A percentile compares a stretch with the other conserved stretches of the same genome.
Evolutionary conservation across 495 filamentous ascomycete genomes (phyloP).

Genomic region (Penicillium atrosanguineum): DNA sequence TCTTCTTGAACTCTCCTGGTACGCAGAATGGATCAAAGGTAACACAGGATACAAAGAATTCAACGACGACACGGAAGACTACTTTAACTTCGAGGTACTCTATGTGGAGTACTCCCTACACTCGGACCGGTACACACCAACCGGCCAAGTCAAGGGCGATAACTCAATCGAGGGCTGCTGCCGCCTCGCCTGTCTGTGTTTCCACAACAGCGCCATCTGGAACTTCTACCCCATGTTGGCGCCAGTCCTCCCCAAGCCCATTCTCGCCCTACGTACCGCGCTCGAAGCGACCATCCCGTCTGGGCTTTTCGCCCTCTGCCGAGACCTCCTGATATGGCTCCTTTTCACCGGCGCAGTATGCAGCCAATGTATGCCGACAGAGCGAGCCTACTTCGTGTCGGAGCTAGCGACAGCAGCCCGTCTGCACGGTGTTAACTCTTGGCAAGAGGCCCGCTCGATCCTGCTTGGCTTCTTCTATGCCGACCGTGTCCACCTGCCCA

Average conservation of each 20-base stretch:
- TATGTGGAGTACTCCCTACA: slow-evolving; percentile 44
- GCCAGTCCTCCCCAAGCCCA: slow-evolving; percentile 39
- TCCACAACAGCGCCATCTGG: slow-evolving; percentile 49
- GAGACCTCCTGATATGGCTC: slow-evolving; percentile 41
- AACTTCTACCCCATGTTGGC: slow-evolving; percentile 43
- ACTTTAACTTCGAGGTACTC: slow-evolving; percentile 48
- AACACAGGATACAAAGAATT: slow-evolving; percentile 31
- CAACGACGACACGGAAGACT: slow-evolving; percentile 41
- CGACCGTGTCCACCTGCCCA: slow-evolving; percentile 36
- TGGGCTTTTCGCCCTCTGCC: slow-evolving; percentile 36
- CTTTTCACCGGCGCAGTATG: slow-evolving; percentile 41
- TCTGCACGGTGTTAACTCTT: slow-evolving; percentile 32
- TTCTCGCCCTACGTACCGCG: slow-evolving; percentile 36
- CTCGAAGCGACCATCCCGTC: slow-evolving; percentile 36
- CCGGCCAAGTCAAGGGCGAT: slow-evolving; percentile 58
- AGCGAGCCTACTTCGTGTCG: slow-evolving; percentile 37
- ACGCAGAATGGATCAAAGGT: slow-evolving; percentile 43
- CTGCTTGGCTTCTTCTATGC: slow-evolving; percentile 42
- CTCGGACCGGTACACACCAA: slow-evolving; percentile 54
- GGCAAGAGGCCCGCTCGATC: slow-evolving; percentile 37
- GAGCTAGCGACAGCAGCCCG: slow-evolving; percentile 33
- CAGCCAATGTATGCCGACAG: slow-evolving; percentile 27
- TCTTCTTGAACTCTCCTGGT: slow-evolving; percentile 40
- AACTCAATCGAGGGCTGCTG: slow-evolving; percentile 44
- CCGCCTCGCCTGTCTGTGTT: slow-evolving; percentile 42